A percentile compares a stretch with the other conserved stretches of the same genome.
These are phyloP conservation scores for Claviceps sp. DNA, from an alignment of 2,329 filamentous ascomycete genomes.

Conservation along the genomic window DNA sequence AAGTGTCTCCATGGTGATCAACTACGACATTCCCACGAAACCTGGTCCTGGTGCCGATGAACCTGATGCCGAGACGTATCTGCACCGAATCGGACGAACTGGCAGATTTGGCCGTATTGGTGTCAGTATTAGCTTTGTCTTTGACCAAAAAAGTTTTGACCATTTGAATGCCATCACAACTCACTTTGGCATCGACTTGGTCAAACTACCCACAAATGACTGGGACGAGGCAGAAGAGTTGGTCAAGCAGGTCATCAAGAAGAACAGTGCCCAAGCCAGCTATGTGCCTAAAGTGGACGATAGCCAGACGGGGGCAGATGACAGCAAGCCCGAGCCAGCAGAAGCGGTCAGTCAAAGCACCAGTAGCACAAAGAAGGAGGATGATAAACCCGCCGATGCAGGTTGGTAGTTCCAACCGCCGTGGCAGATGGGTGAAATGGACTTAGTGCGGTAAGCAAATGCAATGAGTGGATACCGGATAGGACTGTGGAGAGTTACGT, in stretches of 20 bases:
- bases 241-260: slow-evolving; percentile 72
- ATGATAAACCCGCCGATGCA: not conserved
- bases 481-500: not conserved
- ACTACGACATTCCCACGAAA: slow-evolving; percentile 79
- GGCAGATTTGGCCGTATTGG: slow-evolving; percentile 94
- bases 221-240: slow-evolving; percentile 82
- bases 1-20: slow-evolving; percentile 94
- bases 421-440: not conserved
- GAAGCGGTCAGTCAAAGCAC: slow-evolving; percentile 11
- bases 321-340: slow-evolving; percentile 17
- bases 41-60: slow-evolving; percentile 49
- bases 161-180: slow-evolving; percentile 68
- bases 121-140: slow-evolving; percentile 89
- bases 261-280: slow-evolving; percentile 43
- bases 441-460: not conserved
- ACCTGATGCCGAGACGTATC: slow-evolving; percentile 88
- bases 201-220: slow-evolving; percentile 69
- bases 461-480: not conserved
- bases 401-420: not conserved
- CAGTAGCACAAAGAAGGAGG: not conserved
- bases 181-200: slow-evolving; percentile 69
- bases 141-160: slow-evolving; percentile 68
- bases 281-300: slow-evolving; percentile 35
- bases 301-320: slow-evolving; percentile 26
- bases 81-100: slow-evolving; percentile 94